phyloP scores from a whole-genome alignment of 73 alveolate species.

The Symbiodinium natans region DNA sequence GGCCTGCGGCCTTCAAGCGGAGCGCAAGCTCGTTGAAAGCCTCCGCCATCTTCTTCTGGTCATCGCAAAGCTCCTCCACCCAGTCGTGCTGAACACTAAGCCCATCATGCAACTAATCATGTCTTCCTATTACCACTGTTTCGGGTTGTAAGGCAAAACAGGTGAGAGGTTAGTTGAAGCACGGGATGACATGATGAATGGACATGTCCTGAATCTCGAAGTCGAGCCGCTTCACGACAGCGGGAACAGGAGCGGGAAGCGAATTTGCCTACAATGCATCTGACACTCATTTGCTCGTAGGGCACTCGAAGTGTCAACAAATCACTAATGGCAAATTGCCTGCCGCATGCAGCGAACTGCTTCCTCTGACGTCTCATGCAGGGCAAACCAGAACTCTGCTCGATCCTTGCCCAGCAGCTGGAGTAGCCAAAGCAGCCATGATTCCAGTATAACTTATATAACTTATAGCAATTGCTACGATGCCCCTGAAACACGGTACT shows the following conservation, averaged over 20 bases:
- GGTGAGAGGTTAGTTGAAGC: too few species aligned
- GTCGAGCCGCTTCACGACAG: conserved; percentile 77
- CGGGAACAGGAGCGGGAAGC: conserved; percentile 92
- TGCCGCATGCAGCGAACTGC: conserved; percentile 73
- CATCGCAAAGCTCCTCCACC: conserved; percentile 51
- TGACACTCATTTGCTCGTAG: too few species aligned
- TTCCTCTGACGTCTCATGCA: conserved; percentile 90
- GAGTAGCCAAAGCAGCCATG: background rate
- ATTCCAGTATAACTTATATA: background rate
- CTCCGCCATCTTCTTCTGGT: conserved; percentile 74
- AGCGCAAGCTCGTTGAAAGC: conserved; percentile 80
- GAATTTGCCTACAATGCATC: conserved; percentile 45
- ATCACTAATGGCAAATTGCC: too few species aligned
- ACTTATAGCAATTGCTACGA: background rate
- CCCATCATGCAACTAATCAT: too few species aligned
- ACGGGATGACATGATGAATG: too few species aligned
- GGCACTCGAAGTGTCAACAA: too few species aligned
- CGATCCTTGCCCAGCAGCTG: conserved; percentile 20
- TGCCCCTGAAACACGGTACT: background rate
- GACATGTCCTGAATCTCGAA: conserved; percentile 61
- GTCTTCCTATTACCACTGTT: too few species aligned
- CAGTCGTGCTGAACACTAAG: too few species aligned
- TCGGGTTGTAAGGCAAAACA: too few species aligned
- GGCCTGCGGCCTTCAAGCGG: conserved; percentile 85
- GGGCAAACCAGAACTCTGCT: conserved; percentile 54